Evolutionary conservation across 2,329 filamentous ascomycete species (phyloP).

Genomic region (Akanthomyces muscarius): DNA sequence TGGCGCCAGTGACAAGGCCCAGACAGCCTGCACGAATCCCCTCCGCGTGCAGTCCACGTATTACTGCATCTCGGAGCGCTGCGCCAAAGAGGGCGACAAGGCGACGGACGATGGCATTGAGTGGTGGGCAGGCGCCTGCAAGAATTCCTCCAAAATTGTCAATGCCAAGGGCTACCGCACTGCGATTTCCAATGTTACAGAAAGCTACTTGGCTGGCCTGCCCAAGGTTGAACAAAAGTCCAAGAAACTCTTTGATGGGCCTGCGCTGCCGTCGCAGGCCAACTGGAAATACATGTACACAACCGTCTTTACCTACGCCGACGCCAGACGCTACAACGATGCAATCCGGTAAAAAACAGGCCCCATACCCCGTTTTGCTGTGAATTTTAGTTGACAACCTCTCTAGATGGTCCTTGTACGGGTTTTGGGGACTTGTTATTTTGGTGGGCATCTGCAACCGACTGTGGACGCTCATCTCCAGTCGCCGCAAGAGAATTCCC

Average conservation of each 20-base stretch:
- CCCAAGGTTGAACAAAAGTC: slow-evolving; percentile 17
- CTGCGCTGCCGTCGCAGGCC: slow-evolving; percentile 15
- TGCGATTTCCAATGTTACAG: slow-evolving; percentile 18
- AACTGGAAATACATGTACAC: slow-evolving; percentile 18
- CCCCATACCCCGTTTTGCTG: background rate
- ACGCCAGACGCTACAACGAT: slow-evolving; percentile 16
- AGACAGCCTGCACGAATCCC: slow-evolving; percentile 21
- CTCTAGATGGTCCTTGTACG: slow-evolving; percentile 18
- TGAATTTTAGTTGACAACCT: background rate
- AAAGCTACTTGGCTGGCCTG: slow-evolving; percentile 17
- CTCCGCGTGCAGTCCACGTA: slow-evolving; percentile 21
- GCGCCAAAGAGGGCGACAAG: slow-evolving; percentile 10
- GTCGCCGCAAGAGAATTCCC: background rate
- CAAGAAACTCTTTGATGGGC: slow-evolving; percentile 16
- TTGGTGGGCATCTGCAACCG: slow-evolving; percentile 16
- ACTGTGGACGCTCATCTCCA: slow-evolving; percentile 10
- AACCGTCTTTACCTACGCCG: slow-evolving; percentile 11
- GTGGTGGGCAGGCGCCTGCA: slow-evolving; percentile 21
- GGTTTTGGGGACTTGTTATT: slow-evolving; percentile 20
- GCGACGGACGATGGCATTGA: slow-evolving; percentile 18
- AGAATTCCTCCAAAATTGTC: slow-evolving; percentile 21
- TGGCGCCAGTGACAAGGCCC: slow-evolving; percentile 16
- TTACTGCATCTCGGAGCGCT: slow-evolving; percentile 20
- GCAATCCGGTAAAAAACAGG: slow-evolving; percentile 7
- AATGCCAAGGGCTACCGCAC: slow-evolving; percentile 16